Conservation (phyloP, 768 basidiomycete genomes). For the Rubroboletus pulcherrimus region DNA sequence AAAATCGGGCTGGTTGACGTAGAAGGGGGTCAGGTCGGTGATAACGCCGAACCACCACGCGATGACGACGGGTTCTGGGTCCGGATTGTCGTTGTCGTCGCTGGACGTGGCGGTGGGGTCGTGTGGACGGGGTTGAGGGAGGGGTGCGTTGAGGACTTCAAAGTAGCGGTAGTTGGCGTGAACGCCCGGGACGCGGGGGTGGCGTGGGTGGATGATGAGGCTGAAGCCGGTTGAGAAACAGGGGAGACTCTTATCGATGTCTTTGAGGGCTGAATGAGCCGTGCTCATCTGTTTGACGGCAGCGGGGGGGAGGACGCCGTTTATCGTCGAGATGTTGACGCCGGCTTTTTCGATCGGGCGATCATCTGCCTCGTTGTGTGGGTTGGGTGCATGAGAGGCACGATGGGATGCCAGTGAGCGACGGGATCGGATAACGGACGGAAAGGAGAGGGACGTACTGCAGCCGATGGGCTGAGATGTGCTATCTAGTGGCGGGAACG, state of each 20-base stretch:
- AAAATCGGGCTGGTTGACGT: slow-evolving; percentile 45
- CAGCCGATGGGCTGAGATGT: neutral
- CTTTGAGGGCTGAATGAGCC: slow-evolving; percentile 13
- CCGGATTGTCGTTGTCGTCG: neutral
- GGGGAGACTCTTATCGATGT: slow-evolving; percentile 11
- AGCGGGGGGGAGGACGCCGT: slow-evolving; percentile 14
- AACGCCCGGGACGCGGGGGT: slow-evolving; percentile 17
- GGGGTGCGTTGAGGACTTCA: slow-evolving; percentile 16
- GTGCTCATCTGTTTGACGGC: slow-evolving; percentile 24
- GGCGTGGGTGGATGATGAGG: slow-evolving; percentile 22
- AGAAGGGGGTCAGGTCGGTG: slow-evolving; percentile 48
- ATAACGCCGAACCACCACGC: slow-evolving; percentile 29
- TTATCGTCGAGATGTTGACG: slow-evolving; percentile 19
- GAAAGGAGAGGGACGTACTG: neutral
- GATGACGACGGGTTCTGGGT: slow-evolving; percentile 10
- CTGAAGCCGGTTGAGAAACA: slow-evolving; percentile 19
- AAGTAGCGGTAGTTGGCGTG: slow-evolving; percentile 29
- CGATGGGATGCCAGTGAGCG: neutral
- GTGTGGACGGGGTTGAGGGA: neutral
- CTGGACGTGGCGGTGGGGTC: neutral
- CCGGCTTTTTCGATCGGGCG: slow-evolving; percentile 23
- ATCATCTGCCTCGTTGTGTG: neutral
- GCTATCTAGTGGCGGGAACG: slow-evolving; percentile 7
- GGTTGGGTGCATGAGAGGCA: neutral
- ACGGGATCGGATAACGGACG: neutral